phyloP scores from a whole-genome alignment of 441 rosid genomes.

The Geranium incanum region DNA sequence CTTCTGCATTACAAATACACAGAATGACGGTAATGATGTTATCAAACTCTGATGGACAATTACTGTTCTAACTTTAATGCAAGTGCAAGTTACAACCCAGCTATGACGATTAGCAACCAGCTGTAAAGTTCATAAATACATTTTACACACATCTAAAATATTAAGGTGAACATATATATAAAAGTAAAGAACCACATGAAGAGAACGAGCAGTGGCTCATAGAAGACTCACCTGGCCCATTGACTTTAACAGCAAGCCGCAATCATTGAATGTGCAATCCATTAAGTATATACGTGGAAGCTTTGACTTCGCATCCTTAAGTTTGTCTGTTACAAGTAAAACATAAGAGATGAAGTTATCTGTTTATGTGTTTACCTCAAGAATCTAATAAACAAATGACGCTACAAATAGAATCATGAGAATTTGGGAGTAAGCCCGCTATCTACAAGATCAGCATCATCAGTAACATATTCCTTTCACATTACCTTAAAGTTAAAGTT shows the following conservation, averaged over 20 bases:
- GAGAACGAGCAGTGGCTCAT: slow-evolving; percentile 9
- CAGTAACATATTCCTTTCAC: background rate
- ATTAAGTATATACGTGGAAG: slow-evolving; percentile 65
- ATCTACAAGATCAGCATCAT: background rate
- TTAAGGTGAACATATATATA: background rate
- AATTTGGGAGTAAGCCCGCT: background rate
- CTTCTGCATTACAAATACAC: slow-evolving; percentile 45
- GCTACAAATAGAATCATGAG: background rate
- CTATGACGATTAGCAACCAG: background rate
- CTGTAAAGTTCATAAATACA: background rate
- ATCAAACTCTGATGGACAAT: background rate
- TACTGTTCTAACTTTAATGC: background rate
- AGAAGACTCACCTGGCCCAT: slow-evolving; percentile 46
- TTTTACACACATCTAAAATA: background rate
- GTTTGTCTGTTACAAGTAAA: slow-evolving; percentile 41
- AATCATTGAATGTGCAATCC: slow-evolving; percentile 91
- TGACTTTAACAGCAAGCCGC: slow-evolving; percentile 63
- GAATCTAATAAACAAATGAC: background rate
- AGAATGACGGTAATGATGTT: background rate
- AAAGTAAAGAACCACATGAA: slow-evolving; percentile 1
- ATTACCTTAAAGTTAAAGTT: background rate
- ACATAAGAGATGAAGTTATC: slow-evolving; percentile 10
- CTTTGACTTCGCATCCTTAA: slow-evolving; percentile 31
- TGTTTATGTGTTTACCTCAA: slow-evolving; percentile 8
- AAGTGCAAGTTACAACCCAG: background rate